Base-by-base conservation (phyloP, 345 rosid genomes). In the Psidium guajava region DNA sequence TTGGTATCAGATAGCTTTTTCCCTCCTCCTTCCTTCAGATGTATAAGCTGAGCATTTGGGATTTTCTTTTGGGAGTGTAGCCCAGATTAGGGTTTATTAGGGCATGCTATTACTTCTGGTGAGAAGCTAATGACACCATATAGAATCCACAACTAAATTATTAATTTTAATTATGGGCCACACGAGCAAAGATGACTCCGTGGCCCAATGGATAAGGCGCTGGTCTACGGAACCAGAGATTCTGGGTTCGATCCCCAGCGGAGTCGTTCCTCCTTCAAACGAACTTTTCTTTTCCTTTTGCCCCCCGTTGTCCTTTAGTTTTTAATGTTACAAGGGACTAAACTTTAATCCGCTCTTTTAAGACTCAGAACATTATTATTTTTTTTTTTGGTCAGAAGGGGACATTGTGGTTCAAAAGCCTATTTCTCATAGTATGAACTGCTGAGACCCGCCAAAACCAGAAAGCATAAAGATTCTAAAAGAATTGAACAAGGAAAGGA, bases 161-260 rank as follows among this genome's bases (percentile, higher is more conserved):
- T 11, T 61, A 25, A 25, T 25, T 20, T 61, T 50, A 10, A 6
- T 24, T 27, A 82, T 2, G 21, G 18, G 8, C 1, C 24, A 3
- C 0, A 0, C 0, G 0, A 12, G 3, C 44, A 44, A 5, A 2
- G 12, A 52, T 11, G 93, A 92, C 93, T 93, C 92, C 91, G 85
- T 92, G 95, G 94, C 93, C 95, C 93, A 94, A 93, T 93, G 99
- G 98, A 96, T 91, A 93, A 93, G 96, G 96, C 93, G 92, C 98
- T 94, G 94, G 97, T 94, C 96, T 89, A 94, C 98, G 95, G 88
- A 94, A 93, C 94, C 93, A 91, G 94, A 94, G 95, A 91, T 81
- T 94, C 94, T 92, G 93, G 96, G 95, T 94, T 93, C 84, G 84
- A 82, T 82, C 84, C 84, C 84, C 84, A 82, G 84, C 59, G 91